These are phyloP conservation scores for Ustilago curta DNA, from an alignment of 1,284 basidiomycete species.

Conservation along the genomic window DNA sequence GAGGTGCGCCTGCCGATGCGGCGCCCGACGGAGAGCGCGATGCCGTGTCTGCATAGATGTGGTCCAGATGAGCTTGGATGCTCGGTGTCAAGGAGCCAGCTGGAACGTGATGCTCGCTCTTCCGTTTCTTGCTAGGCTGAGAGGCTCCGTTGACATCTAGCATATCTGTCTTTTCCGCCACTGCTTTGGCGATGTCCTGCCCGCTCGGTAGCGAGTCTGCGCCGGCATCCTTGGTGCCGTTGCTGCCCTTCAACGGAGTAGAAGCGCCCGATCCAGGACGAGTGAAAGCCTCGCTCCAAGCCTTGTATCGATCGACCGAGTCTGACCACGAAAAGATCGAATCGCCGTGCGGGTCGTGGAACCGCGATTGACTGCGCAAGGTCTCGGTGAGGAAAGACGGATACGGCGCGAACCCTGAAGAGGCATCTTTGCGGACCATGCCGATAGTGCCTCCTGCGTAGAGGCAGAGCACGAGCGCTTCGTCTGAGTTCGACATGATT, in stretches of 20 bases:
- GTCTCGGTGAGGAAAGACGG: constrained; percentile 82
- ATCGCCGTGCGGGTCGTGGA: constrained; percentile 78
- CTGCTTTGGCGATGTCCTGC: constrained; percentile 17
- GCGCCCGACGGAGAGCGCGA: constrained; percentile 23
- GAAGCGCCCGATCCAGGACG: constrained; percentile 50
- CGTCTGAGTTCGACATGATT: constrained; percentile 40
- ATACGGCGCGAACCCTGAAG: constrained; percentile 82
- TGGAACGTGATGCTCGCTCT: constrained; percentile 17
- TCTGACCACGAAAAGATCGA: constrained; percentile 66
- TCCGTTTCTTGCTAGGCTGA: constrained; percentile 20
- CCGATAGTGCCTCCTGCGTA: constrained; percentile 85
- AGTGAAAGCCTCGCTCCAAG: constrained; percentile 61
- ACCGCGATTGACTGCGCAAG: constrained; percentile 82
- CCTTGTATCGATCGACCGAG: constrained; percentile 62
- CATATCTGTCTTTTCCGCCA: constrained; percentile 15
- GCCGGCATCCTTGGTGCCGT: neutral
- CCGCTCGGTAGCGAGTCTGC: constrained; percentile 6
- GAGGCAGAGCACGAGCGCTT: constrained; percentile 79
- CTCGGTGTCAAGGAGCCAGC: constrained; percentile 22
- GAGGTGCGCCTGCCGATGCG: constrained; percentile 22
- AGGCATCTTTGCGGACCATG: constrained; percentile 70
- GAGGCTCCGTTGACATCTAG: constrained; percentile 23
- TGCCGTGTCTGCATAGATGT: constrained; percentile 34
- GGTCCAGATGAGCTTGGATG: constrained; percentile 33
- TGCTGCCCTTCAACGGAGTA: constrained; percentile 26